Evolutionary conservation across 2,329 filamentous ascomycete genomes (phyloP).

Genomic region (Rhinocladiella mackenziei): DNA sequence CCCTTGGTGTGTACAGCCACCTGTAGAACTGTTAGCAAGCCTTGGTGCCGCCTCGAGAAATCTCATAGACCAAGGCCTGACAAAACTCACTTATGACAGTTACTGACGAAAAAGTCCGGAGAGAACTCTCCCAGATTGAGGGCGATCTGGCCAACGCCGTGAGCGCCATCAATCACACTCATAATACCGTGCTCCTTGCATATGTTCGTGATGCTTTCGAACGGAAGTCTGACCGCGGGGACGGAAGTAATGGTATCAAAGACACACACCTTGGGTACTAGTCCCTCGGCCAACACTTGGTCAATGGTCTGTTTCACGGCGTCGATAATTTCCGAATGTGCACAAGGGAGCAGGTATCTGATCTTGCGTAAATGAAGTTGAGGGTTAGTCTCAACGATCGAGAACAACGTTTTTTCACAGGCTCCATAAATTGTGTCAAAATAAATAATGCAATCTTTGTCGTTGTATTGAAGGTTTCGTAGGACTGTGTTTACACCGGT

Average conservation of each 20-base stretch:
- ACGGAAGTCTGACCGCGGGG: constrained; percentile 77
- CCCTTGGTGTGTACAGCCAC: constrained; percentile 79
- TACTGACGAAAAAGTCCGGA: constrained; percentile 82
- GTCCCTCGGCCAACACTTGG: constrained; percentile 52
- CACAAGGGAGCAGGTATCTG: constrained; percentile 62
- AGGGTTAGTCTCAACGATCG: constrained; percentile 63
- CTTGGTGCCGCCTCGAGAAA: too few relatives aligned
- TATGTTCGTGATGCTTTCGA: constrained; percentile 59
- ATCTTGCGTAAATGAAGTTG: constrained; percentile 51
- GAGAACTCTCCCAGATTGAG: constrained; percentile 64
- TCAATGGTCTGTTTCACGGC: constrained; percentile 59
- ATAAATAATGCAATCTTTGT: constrained; percentile 58
- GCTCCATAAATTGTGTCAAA: constrained; percentile 76
- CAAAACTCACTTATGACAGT: constrained; percentile 72
- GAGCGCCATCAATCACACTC: constrained; percentile 77
- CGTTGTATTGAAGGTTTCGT: constrained; percentile 66
- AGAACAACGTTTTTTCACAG: constrained; percentile 69
- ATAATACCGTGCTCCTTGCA: constrained; percentile 66
- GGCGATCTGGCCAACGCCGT: constrained; percentile 74
- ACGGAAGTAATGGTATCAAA: constrained; percentile 78
- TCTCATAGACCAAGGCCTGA: too few relatives aligned
- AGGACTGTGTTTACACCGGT: constrained; percentile 71
- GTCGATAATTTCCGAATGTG: constrained; percentile 62
- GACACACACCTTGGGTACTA: constrained; percentile 62
- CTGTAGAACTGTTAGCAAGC: constrained; percentile 14